Base-by-base conservation (phyloP, 2,329 filamentous ascomycete species). In the Penicillium paneum region DNA sequence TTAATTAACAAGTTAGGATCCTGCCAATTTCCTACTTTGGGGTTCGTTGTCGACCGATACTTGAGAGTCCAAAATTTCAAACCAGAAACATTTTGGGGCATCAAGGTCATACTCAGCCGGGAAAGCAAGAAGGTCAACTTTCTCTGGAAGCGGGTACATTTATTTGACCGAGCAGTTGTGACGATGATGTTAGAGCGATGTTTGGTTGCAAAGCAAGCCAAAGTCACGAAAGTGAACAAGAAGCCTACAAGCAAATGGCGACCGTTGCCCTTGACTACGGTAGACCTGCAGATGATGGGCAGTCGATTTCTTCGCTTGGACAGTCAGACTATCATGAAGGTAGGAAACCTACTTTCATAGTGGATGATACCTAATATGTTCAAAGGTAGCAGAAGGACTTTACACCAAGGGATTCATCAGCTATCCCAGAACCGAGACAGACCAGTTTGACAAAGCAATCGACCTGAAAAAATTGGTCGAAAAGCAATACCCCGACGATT, bases 351-450 rank as follows among this genome's bases (percentile, higher is more conserved):
- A 7, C 11, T 39, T 15, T 45, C 15, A 17, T 31, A 42, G 32
- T 12, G 8, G 15, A 21, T 47, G 5, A 49, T 32, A 26, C 31
- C 52, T 55, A 29, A 57, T 55, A 31, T 21, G 10, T 29, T 36
- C 52, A 35, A 29, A 81, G 73, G 72, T 82, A 24, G 94, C 94
- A 5, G 94, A 99, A 72, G 79, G 79, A 5, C 82, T 99, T 2
- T 99, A 99, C 77, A 92, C 91, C 44, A 91, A 89, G 71, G 94
- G 94, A 0, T 97, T 92, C 75, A 96, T 99, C 74, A 97, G 92
- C 72, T 99, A 99, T 73, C 94, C 94, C 1, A 86, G 94, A 73
- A 99, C 94, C 0, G 94, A 99, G 73, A 99, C 94, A 0, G 94
- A 99, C 71, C 89, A 93, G 31, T 99, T 97, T 67, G 92, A 97